These are phyloP conservation scores for Yamadazyma friedrichii DNA, from an alignment of 1,139 yeast genomes.

Conservation along the genomic window DNA sequence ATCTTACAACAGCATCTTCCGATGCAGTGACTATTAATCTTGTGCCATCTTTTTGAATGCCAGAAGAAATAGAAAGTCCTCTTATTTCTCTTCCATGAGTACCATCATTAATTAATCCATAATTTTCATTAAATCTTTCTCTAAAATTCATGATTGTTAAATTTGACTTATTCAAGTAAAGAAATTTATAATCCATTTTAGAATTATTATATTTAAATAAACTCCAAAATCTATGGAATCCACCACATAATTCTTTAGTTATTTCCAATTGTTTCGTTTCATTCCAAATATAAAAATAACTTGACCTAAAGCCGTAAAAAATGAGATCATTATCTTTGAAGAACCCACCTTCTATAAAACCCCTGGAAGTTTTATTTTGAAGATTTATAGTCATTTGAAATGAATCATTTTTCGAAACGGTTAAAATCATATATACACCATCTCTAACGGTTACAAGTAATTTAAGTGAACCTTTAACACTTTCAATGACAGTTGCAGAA, in stretches of 20 bases:
- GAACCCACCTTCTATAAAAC: constrained; percentile 76
- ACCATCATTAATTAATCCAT: constrained; percentile 49
- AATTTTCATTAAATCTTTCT: constrained; percentile 18
- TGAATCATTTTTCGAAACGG: constrained; percentile 11
- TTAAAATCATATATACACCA: constrained; percentile 49
- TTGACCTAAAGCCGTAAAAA: constrained; percentile 80
- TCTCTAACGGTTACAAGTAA: constrained; percentile 59
- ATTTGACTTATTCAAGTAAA: constrained; percentile 58
- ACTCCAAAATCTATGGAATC: constrained; percentile 84
- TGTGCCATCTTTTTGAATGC: constrained; percentile 18
- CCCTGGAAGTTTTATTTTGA: constrained; percentile 66
- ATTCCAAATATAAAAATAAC: constrained; percentile 77
- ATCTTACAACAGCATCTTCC: constrained; percentile 78
- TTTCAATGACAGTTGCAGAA: constrained; percentile 41
- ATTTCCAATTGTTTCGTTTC: constrained; percentile 75
- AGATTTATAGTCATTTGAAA: constrained; percentile 40
- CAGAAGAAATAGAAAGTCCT: constrained; percentile 52
- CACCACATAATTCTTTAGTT: constrained; percentile 79
- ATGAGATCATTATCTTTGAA: constrained; percentile 54
- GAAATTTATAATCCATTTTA: constrained; percentile 26
- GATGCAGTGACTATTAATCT: constrained; percentile 69
- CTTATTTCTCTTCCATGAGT: constrained; percentile 90
- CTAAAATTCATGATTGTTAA: constrained; percentile 28
- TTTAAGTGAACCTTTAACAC: constrained; percentile 15
- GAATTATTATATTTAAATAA: constrained; percentile 24